Evolutionary conservation across 345 rosid species (phyloP), one percentile per base, ranked within the genome.

Genomic region (Linum trigynum): DNA sequence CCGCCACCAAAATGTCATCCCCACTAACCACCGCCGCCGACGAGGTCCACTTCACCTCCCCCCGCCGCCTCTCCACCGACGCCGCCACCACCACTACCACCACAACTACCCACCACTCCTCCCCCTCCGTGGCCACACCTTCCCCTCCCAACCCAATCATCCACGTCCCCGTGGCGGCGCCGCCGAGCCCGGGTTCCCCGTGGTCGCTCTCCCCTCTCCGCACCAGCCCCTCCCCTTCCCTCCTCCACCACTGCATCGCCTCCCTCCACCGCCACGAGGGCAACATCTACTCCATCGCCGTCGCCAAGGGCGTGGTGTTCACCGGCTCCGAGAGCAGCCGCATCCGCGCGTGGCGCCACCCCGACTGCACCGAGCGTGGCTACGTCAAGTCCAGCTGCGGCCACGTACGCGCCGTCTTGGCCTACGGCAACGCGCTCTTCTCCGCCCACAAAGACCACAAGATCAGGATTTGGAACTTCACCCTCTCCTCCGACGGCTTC

Each of bases 241-340:
- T 81, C 17, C 76, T 84, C 48, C 72, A 79, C 73, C 78, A 73
- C 38, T 84, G 84, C 76, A 77, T 76, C 3, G 80, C 85, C 42
- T 84, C 85, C 0, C 81, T 84, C 39, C 84, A 72, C 38, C 76
- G 81, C 67, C 70, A 74, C 3, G 82, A 84, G 59, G 83, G 88
- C 0, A 78, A 66, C 41, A 77, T 84, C 71, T 76, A 75, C 71
- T 77, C 82, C 1, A 72, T 84, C 3, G 79, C 83, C 0, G 48
- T 77, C 17, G 74, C 84, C 16, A 81, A 84, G 50, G 88, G 83
- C 2, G 37, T 74, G 0, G 81, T 74, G 35, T 84, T 84, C 66
- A 77, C 88, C 0, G 79, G 85, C 45, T 83, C 85, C 0, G 74
- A 71, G 1, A 83, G 83, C 63, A 72, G 60, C 37, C 78, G 81